Base-by-base conservation (phyloP, 805 yeast species). In the Suhomyces xylopsoci region DNA sequence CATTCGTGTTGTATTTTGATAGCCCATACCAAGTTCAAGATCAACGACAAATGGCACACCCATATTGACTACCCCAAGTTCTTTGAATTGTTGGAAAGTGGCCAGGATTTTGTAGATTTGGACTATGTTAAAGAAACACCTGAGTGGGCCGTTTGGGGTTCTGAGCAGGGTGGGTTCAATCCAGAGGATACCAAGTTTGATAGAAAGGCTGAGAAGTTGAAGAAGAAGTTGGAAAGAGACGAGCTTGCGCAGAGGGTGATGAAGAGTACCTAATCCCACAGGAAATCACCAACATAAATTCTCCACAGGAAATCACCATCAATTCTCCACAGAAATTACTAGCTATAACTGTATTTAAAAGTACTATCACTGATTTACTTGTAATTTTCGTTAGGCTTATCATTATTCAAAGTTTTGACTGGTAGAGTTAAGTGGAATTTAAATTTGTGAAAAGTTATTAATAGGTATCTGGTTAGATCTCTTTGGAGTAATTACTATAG, bases 1-100 rank as follows among this genome's bases (percentile, higher is more conserved):
- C 97, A 91, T 66, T 87, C 96, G 2, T 92, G 97, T 71, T 92
- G 97, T 73, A 87, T 92, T 17, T 75, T 91, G 58, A 82, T 92
- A 60, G 97, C 96, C 0, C 87, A 86, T 58, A 76, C 75, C 40
- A 82, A 84, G 62, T 91, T 90, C 76, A 76, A 81, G 56, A 83
- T 84, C 53, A 69, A 87, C 63, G 85, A 80, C 32, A 81, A 79
- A 58, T 91, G 97, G 97, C 80, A 82, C 67, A 91, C 97, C 1
- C 97, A 91, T 66, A 91, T 91, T 51, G 87, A 91, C 68, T 92
- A 91, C 65, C 80, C 82, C 3, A 82, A 74, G 55, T 91, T 87
- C 66, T 92, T 91, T 62, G 80, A 84, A 62, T 71, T 91, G 51
- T 76, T 90, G 51, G 80, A 80, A 56, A 70, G 80, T 26, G 96